phyloP scores from a whole-genome alignment of 2,329 filamentous ascomycete species.

The Trichophyton verrucosum region DNA sequence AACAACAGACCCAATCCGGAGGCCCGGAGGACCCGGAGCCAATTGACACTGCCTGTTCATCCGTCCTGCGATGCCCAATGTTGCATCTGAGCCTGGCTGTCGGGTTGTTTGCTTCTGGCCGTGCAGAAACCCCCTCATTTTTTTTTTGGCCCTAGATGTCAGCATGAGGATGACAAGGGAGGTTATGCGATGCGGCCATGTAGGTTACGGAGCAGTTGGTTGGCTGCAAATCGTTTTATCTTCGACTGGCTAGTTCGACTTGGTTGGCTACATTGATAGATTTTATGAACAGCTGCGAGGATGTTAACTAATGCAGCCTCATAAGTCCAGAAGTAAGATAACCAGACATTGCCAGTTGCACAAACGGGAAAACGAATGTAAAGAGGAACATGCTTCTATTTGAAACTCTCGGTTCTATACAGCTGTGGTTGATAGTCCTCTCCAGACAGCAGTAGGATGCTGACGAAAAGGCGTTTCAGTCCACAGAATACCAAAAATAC shows the following conservation, averaged over 20 bases:
- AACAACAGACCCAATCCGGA: background rate
- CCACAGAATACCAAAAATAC: slow-evolving; percentile 5
- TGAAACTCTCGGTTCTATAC: slow-evolving; percentile 12
- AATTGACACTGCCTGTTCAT: background rate
- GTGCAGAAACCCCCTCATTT: background rate
- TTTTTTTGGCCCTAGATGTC: no score
- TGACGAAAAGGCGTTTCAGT: background rate
- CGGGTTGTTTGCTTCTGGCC: background rate
- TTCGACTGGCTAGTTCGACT: background rate
- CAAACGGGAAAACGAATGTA: background rate
- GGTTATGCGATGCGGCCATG: background rate
- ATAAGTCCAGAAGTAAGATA: background rate
- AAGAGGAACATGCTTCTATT: slow-evolving; percentile 8
- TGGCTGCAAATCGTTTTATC: no score
- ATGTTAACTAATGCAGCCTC: background rate
- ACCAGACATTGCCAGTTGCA: background rate
- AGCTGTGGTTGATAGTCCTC: slow-evolving; percentile 2
- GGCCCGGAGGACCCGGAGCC: background rate
- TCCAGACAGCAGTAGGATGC: background rate
- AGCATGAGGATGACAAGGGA: background rate
- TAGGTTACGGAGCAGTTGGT: background rate
- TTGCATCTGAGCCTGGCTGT: background rate
- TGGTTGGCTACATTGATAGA: background rate
- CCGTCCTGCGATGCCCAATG: background rate
- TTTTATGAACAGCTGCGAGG: background rate